Evolutionary conservation across 768 basidiomycete species (phyloP), one percentile per base, ranked within the genome.

Genomic region (Ramaria rubella): DNA sequence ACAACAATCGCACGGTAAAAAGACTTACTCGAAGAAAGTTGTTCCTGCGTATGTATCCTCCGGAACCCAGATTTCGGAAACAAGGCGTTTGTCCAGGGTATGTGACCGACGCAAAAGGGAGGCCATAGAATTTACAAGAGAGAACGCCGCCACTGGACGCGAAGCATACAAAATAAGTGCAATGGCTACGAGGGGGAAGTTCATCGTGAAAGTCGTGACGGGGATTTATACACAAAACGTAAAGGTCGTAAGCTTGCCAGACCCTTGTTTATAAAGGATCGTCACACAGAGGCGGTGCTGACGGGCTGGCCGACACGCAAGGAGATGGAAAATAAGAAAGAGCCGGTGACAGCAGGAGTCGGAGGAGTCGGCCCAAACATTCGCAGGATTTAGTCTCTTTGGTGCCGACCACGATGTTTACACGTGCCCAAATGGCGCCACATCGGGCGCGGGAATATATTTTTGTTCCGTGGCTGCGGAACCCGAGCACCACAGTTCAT

Each of bases 1-100:
- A 34, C 53, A 7, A 19, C 5, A n/a, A 24, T 45, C 14, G n/a
- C 19, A 30, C 7, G n/a, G 19, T 38, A 48, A n/a, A 3, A 46
- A 68, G 68, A 69, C 74, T 49, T 58, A 88, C 87, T 87, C 78
- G 65, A 87, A 89, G 69, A 90, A 90, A 0, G 72, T 79, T 52
- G 75, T 61, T 14, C 87, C 87, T 43, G 78, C 74, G 64, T 85
- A 88, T 4, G 77, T 80, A 64, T 87, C 86, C 68, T 86, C 66
- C 11, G 79, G 77, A 14, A 86, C 70, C 87, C 87, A 90, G 5
- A 87, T 56, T 24, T 56, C 23, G 12, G 55, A 30, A 29, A 30
- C 29, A 23, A 49, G 11, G 14, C 55, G 24, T 48, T 56, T 45
- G 5, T 48, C 24, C 12, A 33, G 3, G 11, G 29, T 11, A 33